These are phyloP conservation scores for Phellopilus nigrolimitatus DNA, from an alignment of 1,284 basidiomycete species.

Conservation along the genomic window DNA sequence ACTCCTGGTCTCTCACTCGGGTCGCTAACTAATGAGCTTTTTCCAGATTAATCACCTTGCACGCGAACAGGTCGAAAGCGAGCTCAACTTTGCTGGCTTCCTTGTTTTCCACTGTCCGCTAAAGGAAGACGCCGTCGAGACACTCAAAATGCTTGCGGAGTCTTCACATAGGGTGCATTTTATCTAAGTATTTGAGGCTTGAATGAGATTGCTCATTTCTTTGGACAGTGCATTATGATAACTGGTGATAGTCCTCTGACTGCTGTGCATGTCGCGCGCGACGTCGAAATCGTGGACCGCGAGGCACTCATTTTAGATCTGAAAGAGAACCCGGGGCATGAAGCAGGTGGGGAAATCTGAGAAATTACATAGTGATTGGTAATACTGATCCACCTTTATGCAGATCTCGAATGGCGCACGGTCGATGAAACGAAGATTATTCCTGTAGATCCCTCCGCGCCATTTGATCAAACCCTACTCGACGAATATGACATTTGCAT, in stretches of 20 bases:
- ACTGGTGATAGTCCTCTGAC: slow-evolving; percentile 96
- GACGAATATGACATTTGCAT: slow-evolving; percentile 90
- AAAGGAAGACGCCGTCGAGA: slow-evolving; percentile 86
- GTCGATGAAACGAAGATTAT: slow-evolving; percentile 87
- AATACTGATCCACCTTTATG: slow-evolving; percentile 2
- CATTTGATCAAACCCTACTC: slow-evolving; percentile 74
- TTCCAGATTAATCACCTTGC: slow-evolving; percentile 78
- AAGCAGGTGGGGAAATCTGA: slow-evolving; percentile 45
- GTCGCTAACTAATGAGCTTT: not conserved
- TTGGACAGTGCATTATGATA: slow-evolving; percentile 86
- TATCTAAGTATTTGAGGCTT: not conserved
- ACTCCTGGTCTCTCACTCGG: not conserved
- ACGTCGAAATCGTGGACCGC: slow-evolving; percentile 94
- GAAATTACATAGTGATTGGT: not conserved
- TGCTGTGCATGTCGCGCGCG: slow-evolving; percentile 87
- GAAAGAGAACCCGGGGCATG: slow-evolving; percentile 71
- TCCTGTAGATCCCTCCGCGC: slow-evolving; percentile 71
- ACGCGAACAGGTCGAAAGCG: slow-evolving; percentile 75
- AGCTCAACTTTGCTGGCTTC: slow-evolving; percentile 83
- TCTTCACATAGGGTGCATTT: slow-evolving; percentile 85
- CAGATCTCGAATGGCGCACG: slow-evolving; percentile 88
- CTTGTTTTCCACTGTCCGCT: slow-evolving; percentile 95
- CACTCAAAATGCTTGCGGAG: slow-evolving; percentile 88
- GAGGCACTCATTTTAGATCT: slow-evolving; percentile 89
- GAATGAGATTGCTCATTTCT: not conserved